phyloP scores from a whole-genome alignment of 352 stramenopile genomes.

The Pythium rhizo-oryzae region DNA sequence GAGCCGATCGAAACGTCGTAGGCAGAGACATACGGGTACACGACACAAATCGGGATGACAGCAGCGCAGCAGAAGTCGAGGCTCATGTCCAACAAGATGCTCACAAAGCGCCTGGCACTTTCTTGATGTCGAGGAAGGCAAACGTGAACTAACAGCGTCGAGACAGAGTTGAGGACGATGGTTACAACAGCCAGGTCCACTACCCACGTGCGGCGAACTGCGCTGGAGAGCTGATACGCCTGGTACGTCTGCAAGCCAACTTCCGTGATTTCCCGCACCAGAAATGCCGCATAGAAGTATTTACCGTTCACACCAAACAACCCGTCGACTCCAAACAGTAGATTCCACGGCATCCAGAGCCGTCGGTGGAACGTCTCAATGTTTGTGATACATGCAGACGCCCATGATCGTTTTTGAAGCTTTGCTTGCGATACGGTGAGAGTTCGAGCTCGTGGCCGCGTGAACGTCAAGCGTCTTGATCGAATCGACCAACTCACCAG shows the following conservation, averaged over 20 bases:
- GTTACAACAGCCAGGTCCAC: constrained; percentile 6
- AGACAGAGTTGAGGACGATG: constrained; percentile 19
- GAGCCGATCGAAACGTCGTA: constrained; percentile 1
- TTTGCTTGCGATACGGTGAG: no score
- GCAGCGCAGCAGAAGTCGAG: constrained; percentile 11
- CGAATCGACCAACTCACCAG: constrained; percentile 1
- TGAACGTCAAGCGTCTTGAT: no score
- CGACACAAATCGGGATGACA: no score
- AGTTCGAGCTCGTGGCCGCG: no score
- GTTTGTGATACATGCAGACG: not conserved
- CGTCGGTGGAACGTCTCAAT: not conserved
- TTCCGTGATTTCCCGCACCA: constrained; percentile 13
- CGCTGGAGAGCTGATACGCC: constrained; percentile 11
- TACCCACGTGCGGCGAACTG: constrained; percentile 10
- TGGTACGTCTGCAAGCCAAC: constrained; percentile 18
- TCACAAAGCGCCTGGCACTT: constrained; percentile 8
- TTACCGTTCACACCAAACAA: constrained; percentile 11
- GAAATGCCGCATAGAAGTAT: constrained; percentile 14
- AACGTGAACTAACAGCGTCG: constrained; percentile 8
- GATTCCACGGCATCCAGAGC: constrained; percentile 7
- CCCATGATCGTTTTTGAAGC: constrained; percentile 1
- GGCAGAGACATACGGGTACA: not conserved
- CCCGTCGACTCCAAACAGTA: constrained; percentile 10
- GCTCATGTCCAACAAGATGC: constrained; percentile 7
- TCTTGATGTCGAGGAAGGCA: constrained; percentile 5